phyloP scores from a whole-genome alignment of 192 early-diverging fungal genomes.

The Backusella sp. region DNA sequence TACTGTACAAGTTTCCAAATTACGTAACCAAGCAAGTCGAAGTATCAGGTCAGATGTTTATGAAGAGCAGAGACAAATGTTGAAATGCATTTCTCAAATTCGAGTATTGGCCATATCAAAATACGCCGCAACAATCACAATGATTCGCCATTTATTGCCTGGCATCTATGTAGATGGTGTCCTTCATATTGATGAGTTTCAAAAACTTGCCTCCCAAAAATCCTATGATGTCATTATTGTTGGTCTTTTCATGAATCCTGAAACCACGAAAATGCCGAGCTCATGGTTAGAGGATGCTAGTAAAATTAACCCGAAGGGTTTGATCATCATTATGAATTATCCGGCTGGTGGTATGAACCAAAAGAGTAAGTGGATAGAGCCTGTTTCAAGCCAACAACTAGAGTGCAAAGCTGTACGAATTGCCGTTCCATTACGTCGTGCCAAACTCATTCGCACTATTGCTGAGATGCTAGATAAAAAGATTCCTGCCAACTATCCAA shows the following conservation, averaged over 20 bases:
- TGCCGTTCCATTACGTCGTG: constrained; percentile 39
- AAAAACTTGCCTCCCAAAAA: neutral
- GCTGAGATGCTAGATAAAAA: constrained; percentile 37
- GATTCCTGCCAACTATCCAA: constrained; percentile 25
- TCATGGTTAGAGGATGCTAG: constrained; percentile 12
- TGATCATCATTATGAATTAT: constrained; percentile 31
- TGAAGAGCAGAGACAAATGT: neutral
- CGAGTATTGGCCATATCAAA: constrained; percentile 16
- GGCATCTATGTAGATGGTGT: constrained; percentile 13
- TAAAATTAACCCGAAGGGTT: neutral
- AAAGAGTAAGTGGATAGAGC: neutral
- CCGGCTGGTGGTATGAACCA: constrained; percentile 17
- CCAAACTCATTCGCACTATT: constrained; percentile 42
- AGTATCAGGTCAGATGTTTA: neutral
- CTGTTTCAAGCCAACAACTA: neutral
- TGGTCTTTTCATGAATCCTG: constrained; percentile 19
- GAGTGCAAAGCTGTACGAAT: constrained; percentile 34
- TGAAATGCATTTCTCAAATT: constrained; percentile 3
- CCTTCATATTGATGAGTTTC: constrained; percentile 8
- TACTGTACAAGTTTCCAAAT: constrained; percentile 36
- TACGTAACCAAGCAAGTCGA: neutral
- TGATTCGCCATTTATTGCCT: constrained; percentile 21
- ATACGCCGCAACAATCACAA: constrained; percentile 16
- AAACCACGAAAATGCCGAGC: neutral
- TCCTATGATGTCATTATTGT: constrained; percentile 29